These are phyloP conservation scores for Hymenoscyphus scutula DNA, from an alignment of 2,329 filamentous ascomycete species.

Conservation along the genomic window DNA sequence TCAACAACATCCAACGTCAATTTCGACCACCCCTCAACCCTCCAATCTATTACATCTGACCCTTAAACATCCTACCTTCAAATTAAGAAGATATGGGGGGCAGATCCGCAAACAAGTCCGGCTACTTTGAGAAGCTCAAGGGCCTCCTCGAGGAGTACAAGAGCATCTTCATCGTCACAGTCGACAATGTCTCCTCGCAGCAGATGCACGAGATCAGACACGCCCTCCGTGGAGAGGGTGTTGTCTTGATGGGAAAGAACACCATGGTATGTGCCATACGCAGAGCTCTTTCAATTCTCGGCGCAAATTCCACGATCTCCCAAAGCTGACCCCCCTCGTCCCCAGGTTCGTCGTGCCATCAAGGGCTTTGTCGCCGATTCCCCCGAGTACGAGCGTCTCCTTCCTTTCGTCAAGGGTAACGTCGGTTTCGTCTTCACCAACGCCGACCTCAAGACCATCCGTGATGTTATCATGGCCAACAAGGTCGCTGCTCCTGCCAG, in stretches of 20 bases:
- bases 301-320: conserved; percentile 3
- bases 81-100: conserved; percentile 97
- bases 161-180: conserved; percentile 94
- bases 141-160: conserved; percentile 92
- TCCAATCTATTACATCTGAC: conserved; percentile 46
- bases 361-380: conserved; percentile 88
- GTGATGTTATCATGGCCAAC: conserved; percentile 94
- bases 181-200: conserved; percentile 99
- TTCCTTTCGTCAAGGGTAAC: conserved; percentile 95
- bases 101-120: conserved; percentile 91
- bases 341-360: conserved; percentile 87
- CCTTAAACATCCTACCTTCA: conserved; percentile 99
- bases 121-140: conserved; percentile 99
- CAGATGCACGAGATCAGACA: conserved; percentile 99
- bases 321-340: conserved; percentile 17
- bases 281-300: not conserved
- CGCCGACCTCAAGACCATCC: conserved; percentile 83
- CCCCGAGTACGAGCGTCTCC: conserved; percentile 97
- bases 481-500: conserved; percentile 96
- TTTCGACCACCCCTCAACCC: conserved; percentile 15
- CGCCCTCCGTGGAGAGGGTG: conserved; percentile 83
- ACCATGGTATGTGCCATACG: conserved; percentile 73
- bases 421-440: conserved; percentile 99
- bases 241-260: conserved; percentile 99
- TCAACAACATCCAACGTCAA: conserved; percentile 11